Base-by-base conservation (phyloP, 345 rosid genomes). In the Lepidium sativum region DNA sequence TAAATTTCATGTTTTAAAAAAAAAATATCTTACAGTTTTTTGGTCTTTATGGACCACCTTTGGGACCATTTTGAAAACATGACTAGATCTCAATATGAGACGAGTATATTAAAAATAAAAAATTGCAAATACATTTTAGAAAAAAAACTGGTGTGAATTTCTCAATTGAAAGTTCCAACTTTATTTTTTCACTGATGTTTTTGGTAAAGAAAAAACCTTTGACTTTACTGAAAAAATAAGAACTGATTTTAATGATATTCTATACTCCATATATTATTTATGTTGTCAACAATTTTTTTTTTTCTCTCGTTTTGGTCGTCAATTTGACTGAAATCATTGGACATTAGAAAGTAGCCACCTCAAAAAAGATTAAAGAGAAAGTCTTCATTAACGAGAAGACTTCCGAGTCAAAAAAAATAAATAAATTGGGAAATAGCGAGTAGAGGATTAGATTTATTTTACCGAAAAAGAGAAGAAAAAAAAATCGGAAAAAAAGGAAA, bases 1-100 rank as follows among this genome's bases (percentile, higher is more conserved):
- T n/a, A n/a, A n/a, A n/a, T n/a, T n/a, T n/a, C n/a, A n/a, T n/a
- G n/a, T n/a, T n/a, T n/a, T n/a, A n/a, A n/a, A n/a, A n/a, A n/a
- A n/a, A 32, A 49, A 42, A 43, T 44, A 54, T 52, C 9, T 14
- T 4, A 21, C 45, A 55, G 14, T 23, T 23, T 23, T 23, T 23
- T 20, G 21, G 21, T 20, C 21, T 20, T 20, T 20, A 20, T 2
- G 21, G 21, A 20, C 21, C 21, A 20, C 21, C 21, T 20, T 20
- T 20, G 21, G 21, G 21, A 20, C 21, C 21, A 20, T 20, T 20
- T 20, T 20, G 21, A 20, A 20, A 20, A 20, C 21, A 20, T 20
- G 21, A 20, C 47, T 38, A 58, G 41, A 68, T 68, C 58, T 48
- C 34, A 48, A 25, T 45, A 56, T n/a, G n/a, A n/a, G n/a, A n/a